Evolutionary conservation across 2,329 filamentous ascomycete genomes (phyloP).

Genomic region (Thielaviopsis punctulata): DNA sequence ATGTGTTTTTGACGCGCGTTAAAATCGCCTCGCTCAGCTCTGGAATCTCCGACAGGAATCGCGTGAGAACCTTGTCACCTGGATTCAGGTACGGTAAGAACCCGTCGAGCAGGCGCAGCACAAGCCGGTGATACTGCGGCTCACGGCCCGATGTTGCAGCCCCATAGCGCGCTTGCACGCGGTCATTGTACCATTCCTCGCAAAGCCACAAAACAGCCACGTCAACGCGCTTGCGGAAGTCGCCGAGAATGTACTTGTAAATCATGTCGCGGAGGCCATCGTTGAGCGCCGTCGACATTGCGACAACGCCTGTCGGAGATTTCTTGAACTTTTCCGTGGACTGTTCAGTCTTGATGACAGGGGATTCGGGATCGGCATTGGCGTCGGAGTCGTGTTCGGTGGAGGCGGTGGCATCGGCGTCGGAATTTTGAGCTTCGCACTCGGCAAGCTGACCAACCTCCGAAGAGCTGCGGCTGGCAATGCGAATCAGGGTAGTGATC

Average conservation of each 20-base stretch:
- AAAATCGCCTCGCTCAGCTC: conserved; percentile 58
- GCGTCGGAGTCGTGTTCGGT: neutral
- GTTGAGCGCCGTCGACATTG: conserved; percentile 30
- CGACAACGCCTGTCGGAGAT: conserved; percentile 7
- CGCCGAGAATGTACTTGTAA: conserved; percentile 74
- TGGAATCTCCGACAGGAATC: conserved; percentile 83
- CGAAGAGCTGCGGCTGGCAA: conserved; percentile 32
- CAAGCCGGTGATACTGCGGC: conserved; percentile 60
- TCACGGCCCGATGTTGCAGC: conserved; percentile 14
- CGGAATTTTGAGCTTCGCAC: conserved; percentile 46
- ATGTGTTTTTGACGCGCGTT: conserved; percentile 50
- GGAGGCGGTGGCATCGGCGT: conserved; percentile 37
- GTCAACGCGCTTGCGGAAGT: conserved; percentile 79
- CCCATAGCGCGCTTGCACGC: conserved; percentile 20
- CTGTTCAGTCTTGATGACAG: neutral
- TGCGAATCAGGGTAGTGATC: conserved; percentile 70
- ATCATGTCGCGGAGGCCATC: conserved; percentile 63
- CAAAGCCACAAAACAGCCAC: conserved; percentile 86
- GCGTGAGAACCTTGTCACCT: conserved; percentile 75
- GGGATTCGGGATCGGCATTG: conserved; percentile 17
- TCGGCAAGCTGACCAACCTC: conserved; percentile 41
- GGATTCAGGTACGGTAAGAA: conserved; percentile 83
- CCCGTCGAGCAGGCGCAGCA: conserved; percentile 66
- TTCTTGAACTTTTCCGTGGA: conserved; percentile 1
- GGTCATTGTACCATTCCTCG: conserved; percentile 96